Evolutionary conservation across 2,329 filamentous ascomycete species (phyloP), one percentile per base, ranked within the genome.

Genomic region (Pestalotiopsis fici): DNA sequence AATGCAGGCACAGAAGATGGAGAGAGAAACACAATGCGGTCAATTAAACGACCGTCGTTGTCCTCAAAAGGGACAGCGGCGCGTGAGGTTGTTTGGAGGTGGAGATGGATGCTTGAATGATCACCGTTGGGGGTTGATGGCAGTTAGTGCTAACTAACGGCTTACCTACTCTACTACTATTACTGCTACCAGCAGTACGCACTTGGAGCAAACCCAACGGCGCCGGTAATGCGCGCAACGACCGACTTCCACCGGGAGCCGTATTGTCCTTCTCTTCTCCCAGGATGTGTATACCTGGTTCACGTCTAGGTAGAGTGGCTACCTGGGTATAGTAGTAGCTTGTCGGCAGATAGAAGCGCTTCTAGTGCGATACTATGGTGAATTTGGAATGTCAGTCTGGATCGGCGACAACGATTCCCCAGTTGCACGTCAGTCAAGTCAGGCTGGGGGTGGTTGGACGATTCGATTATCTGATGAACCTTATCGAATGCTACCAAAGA

Each of bases 401-500:
- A 50, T 50, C 43, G 43, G 43, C 43, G 43, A 18, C 15, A 60
- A 37, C 57, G 57, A 21, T 37, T 23, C 27, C 25, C n/a, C 21
- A 31, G 13, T 6, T 12, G 27, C 31, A 35, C 57, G 55, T 35
- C 57, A 60, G 57, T 31, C n/a, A 60, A 27, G 47, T 27, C 55
- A 50, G 43, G 43, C 21, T n/a, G 43, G 55, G 55, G 27, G 23
- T 35, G 31, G 31, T 27, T 60, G 27, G 27, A 35, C 25, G 57
- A 60, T 35, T 35, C 28, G 31, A 60, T 37, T 60, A 60, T 37
- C 57, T 60, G 57, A 63, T 63, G 60, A 63, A 63, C 60, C 35
- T 63, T 63, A 63, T 63, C 60, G 27, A 31, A 60, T 60, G 57
- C 57, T 60, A 60, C 57, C 28, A 60, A 60, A 37, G 27, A 39